Evolutionary conservation across 2,329 filamentous ascomycete species (phyloP).

Genomic region (Elsinoe batatas): DNA sequence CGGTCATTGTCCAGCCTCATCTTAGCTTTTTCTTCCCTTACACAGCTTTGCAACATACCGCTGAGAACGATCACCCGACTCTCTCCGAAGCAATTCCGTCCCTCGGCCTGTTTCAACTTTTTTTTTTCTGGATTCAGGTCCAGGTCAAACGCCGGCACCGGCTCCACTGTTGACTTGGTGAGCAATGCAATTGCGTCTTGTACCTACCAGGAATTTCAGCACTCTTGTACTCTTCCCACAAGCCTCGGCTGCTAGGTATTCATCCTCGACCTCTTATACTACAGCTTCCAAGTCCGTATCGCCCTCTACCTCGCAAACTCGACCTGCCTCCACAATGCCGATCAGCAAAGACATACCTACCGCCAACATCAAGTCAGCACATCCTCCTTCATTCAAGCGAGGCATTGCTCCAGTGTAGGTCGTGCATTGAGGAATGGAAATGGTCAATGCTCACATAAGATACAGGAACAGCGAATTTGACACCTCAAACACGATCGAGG

Average conservation of each 20-base stretch:
- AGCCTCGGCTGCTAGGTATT: not conserved
- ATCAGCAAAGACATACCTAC: not conserved
- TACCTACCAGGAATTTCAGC: not conserved
- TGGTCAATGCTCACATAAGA: not conserved
- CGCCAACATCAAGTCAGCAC: constrained; percentile 5
- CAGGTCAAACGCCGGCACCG: not conserved
- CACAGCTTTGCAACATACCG: not conserved
- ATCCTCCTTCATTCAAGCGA: not conserved
- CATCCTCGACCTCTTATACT: not conserved
- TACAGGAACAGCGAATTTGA: constrained; percentile 39
- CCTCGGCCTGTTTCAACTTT: constrained; percentile 8
- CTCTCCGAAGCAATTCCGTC: not conserved
- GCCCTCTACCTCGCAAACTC: not conserved
- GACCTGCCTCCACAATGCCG: not conserved
- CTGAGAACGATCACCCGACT: not conserved
- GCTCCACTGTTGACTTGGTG: not conserved
- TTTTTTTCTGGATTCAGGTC: not conserved
- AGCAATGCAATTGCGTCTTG: not conserved
- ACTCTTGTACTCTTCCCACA: not conserved
- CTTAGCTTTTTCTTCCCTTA: not conserved
- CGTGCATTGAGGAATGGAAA: not conserved
- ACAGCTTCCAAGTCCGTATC: not conserved
- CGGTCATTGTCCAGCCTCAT: not conserved
- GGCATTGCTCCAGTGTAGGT: not conserved
- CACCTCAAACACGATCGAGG: constrained; percentile 39